Base-by-base conservation (phyloP, 768 basidiomycete species). In the Termitomyces bulborhizus region DNA sequence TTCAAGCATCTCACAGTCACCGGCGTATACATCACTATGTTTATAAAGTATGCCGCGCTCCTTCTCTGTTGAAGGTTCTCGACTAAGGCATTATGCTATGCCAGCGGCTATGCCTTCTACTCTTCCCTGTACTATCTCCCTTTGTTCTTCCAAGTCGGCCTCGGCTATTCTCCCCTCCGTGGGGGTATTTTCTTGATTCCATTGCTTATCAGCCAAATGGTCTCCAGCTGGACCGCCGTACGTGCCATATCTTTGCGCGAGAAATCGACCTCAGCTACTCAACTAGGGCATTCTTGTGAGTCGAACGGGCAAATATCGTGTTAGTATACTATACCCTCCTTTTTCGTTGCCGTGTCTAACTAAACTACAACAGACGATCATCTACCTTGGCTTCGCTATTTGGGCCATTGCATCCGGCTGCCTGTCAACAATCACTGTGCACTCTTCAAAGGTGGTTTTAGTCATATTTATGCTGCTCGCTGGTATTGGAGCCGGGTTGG, bases 351-450 rank as follows among this genome's bases (percentile, higher is more conserved):
- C 8, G 6, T 5, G 13, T 21, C 21, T 21, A 21, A 21, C 46
- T 60, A 3, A 37, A 47, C 0, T 36, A 9, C 39, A 3, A 5
- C 36, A 84, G 80, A 76, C 72, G 3, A 83, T 80, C 43, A 78
- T 90, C 42, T 76, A 82, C 59, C 60, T 75, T 18, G 88, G 89
- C 1, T 91, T 88, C 65, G 70, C 74, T 0, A 68, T 85, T 18
- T 89, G 85, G 85, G 78, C 86, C 0, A 69, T 90, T 36, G 87
- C 82, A 0, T 82, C 83, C 53, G 89, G 88, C 1, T 76, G 83
- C 29, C 65, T 90, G n/a, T 86, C 86, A 1, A 86, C 83, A 0
- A 74, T 89, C 39, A 78, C 70, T 1, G 71, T 72, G 1, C 66
- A 70, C 5, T 80, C 85, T 0, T 58, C 72, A 0, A 73, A 79